phyloP scores from a whole-genome alignment of 75 land plant genomes.

The Pinus albicaulis region DNA sequence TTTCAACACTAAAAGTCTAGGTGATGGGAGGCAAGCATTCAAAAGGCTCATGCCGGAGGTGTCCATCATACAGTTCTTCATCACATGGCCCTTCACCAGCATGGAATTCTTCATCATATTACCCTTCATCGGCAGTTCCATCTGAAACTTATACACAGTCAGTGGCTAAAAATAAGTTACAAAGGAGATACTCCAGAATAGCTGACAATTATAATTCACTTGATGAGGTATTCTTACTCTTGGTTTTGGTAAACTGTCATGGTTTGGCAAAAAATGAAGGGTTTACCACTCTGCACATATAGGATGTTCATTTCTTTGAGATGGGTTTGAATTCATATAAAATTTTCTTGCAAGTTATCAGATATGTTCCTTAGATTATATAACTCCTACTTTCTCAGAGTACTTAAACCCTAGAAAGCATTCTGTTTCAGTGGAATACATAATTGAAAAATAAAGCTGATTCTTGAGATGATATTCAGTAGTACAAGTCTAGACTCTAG shows the following conservation, averaged over 20 bases:
- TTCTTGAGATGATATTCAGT: too few species aligned
- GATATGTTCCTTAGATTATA: too few species aligned
- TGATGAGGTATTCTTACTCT: neutral
- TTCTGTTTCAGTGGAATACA: too few species aligned
- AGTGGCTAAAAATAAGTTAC: constrained; percentile 6
- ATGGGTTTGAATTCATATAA: too few species aligned
- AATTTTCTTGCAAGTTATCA: too few species aligned
- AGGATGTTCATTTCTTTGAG: too few species aligned
- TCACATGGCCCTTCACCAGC: neutral
- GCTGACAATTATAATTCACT: constrained; percentile 9
- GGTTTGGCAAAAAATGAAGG: neutral
- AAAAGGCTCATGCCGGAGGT: neutral
- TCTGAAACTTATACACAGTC: neutral
- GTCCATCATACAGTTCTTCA: neutral
- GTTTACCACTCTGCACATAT: neutral
- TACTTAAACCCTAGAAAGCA: too few species aligned
- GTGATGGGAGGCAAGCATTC: constrained; percentile 5
- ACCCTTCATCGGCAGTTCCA: neutral
- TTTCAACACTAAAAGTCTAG: neutral
- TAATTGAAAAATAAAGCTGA: too few species aligned
- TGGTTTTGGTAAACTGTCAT: neutral
- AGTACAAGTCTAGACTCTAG: too few species aligned
- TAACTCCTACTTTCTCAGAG: too few species aligned
- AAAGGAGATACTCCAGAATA: constrained; percentile 6
- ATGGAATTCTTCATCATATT: neutral